Base-by-base conservation (phyloP, 306 rosid species). In the Cucumis hystrix region DNA sequence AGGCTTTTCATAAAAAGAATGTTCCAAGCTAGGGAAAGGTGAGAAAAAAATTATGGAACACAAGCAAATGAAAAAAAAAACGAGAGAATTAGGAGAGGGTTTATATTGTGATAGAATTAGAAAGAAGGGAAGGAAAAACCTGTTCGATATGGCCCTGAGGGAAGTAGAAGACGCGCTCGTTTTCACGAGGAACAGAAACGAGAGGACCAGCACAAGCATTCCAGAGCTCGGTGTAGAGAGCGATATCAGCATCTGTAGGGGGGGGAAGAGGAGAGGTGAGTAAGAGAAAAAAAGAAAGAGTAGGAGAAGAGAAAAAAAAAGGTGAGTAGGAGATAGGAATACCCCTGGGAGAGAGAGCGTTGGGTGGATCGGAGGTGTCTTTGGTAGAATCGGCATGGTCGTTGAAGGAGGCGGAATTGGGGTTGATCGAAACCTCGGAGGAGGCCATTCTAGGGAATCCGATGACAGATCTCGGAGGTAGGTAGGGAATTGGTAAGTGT, bases 111-210 rank as follows among this genome's bases (percentile, higher is more conserved):
- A 56, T 40, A 72, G 6, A 25, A 23, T 41, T n/a, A 35, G 37
- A 45, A 12, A 73, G 37, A 39, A 59, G 73, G 40, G n/a, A 54
- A 21, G 33, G 12, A 15, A 39, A 62, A 47, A 95, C 98, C 94
- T 95, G 98, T 76, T 92, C 97, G 74, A 95, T 92, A 84, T 95
- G 98, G 54, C 98, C 98, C 69, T 92, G 98, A n/a, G 97, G 98
- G 79, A 95, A 95, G 79, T 95, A 95, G 84, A 92, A 95, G 77
- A 95, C 97, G 25, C 82, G 90, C 39, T 95, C 93, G 64, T 87
- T 70, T 84, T 89, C 87, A 23, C 90, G 87, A 11, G 98, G 98
- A 37, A 95, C 97, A 0, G 98, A 88, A 30, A 95, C 98, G 2
- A 95, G 88, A 21, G 98, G 98, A 76, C 98, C 97, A 4, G 97